Base-by-base conservation (phyloP, 768 basidiomycete species). In the Filobasidium wieringae region DNA sequence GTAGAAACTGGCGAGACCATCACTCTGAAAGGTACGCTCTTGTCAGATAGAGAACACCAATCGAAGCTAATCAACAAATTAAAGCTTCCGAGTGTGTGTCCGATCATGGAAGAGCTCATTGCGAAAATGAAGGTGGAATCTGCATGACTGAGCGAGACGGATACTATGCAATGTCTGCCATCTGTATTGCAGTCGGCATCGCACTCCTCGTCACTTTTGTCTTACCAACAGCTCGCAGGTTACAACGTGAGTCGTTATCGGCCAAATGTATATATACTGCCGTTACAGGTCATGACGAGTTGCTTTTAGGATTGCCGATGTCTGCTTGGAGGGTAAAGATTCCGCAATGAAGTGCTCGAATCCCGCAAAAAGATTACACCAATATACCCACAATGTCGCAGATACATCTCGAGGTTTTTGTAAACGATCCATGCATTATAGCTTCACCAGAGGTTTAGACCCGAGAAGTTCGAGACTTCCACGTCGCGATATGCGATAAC, bases 71-170 rank as follows among this genome's bases (percentile, higher is more conserved):
- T 22, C 17, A n/a, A n/a, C n/a, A n/a, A n/a, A n/a, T n/a, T n/a
- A 26, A 64, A 89, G 88, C 84, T 19, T 75, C 80, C 12, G 93
- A 96, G 72, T 97, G 95, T 73, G 85, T 91, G 33, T 88, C 90
- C 4, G 93, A 97, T 12, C 83, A 84, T 58, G 95, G 93, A 24
- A 93, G 91, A 69, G 77, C 80, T 7, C 74, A 78, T 5, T 97
- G 95, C 73, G 77, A 79, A 22, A 80, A 82, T 2, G 77, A 87
- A 53, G 84, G 80, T 11, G 95, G 95, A 0, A 74, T 78, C 37
- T 99, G 95, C 72, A 77, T 86, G 50, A 87, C 84, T 1, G 82
- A 87, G 72, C 80, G 80, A 24, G 95, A 99, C 73, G 95, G 95
- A 11, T 97, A 93, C 74, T 97, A 91, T 73, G 79, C 82, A 58